Percentiles rank a stretch among this genome's conserved stretches.
Conservation (phyloP, 2,329 filamentous ascomycete genomes). For the Cordyceps cicadae region DNA sequence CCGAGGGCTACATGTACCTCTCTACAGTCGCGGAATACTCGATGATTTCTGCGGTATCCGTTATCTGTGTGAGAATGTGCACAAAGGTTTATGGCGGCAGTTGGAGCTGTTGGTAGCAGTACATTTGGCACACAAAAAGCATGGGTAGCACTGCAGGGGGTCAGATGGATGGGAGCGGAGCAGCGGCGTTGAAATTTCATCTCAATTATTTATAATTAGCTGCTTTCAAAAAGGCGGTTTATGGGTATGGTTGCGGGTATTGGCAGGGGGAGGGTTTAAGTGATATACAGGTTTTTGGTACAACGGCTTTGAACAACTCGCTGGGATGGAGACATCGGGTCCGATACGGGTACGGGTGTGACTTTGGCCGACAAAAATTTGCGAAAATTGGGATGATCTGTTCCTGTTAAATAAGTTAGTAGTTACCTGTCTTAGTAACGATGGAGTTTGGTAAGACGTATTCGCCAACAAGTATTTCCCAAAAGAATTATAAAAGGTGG, state of each 20-base stretch:
- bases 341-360: background rate
- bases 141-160: slow-evolving; percentile 4
- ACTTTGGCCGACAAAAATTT: background rate
- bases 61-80: background rate
- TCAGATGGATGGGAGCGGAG: slow-evolving; percentile 2
- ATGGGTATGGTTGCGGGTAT: background rate
- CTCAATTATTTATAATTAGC: background rate
- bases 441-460: background rate
- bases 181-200: background rate
- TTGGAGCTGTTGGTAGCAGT: slow-evolving; percentile 2
- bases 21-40: background rate
- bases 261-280: background rate
- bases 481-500: no score
- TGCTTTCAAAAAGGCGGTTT: slow-evolving; percentile 3
- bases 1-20: background rate
- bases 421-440: background rate
- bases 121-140: background rate
- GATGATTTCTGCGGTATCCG: background rate
- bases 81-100: background rate
- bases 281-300: background rate
- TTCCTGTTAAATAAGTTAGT: background rate
- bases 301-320: background rate
- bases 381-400: background rate
- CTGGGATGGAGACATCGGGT: background rate
- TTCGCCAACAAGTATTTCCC: background rate